Evolutionary conservation across 176 grass and related monocot genomes (phyloP), one percentile per base, ranked within the genome.

Genomic region (Triticum dicoccoides): DNA sequence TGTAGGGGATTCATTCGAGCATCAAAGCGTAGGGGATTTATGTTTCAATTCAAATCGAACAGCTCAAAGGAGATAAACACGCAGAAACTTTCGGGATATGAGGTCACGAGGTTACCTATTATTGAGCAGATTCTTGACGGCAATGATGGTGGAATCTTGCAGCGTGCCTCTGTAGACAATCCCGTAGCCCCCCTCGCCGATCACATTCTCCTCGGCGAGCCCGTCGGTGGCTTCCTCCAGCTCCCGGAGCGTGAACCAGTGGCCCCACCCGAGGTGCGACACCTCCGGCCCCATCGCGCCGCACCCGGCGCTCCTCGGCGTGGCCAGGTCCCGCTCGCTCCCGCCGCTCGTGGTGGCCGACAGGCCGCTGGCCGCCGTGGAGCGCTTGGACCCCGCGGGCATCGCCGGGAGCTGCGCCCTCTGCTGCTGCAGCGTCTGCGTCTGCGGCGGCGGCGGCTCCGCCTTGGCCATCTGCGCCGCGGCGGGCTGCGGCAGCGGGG

Each of bases 221-320:
- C 96, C 93, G 32, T 84, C 86, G 32, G 94, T 92, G 27, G 97
- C 93, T 76, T 87, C 90, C 86, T 96, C 94, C 59, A 98, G 89
- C 72, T 96, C 97, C 91, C 92, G 88, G 81, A 98, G 92, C 13
- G 97, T 94, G 84, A 92, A 98, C 86, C 97, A 96, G 68, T 95
- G 97, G 23, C 94, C 97, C 97, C 97, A 98, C 11, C 94, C 94
- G 63, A 96, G 90, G 86, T 94, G 94, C 39, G 97, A 98, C n/a
- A 96, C 94, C 85, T 96, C 97, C 5, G 94, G 92, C 18, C 65
- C 78, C 5, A 23, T 83, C 8, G 49, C 76, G 41, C 21, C 90
- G 69, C 91, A 64, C 14, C 88, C 74, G 5, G 76, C 64, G 82
- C 86, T 78, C 87, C 88, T 79, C 62, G 71, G 39, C 89, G 91